Evolutionary conservation across 495 filamentous ascomycete genomes (phyloP), one percentile per base, ranked within the genome.

Genomic region (Immersiella caudata): DNA sequence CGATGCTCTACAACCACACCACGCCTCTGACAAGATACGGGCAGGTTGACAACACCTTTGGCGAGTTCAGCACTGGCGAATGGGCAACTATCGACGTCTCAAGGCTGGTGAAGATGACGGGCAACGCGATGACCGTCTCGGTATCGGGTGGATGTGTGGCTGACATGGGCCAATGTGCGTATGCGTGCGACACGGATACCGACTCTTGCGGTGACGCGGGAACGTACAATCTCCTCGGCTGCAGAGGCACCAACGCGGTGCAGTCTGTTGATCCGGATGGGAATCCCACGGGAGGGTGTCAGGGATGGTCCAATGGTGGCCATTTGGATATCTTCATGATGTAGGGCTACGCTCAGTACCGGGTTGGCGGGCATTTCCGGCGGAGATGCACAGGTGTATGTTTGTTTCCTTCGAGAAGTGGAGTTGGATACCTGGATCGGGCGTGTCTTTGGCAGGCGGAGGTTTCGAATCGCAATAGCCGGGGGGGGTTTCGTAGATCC

Each of bases 91-190:
- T 76, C 26, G 78, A 82, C 64, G 70, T 82, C 29, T 76, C 74
- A 14, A 64, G 77, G 24, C 67, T 80, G 33, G 74, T 79, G 59
- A 78, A 79, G 62, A 80, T 82, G 79, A 56, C 62, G 26, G 79
- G 79, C 16, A 60, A 75, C 61, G 21, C 56, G 35, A 78, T 82
- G 74, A 69, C 64, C 16, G 61, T 74, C 8, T 11, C 26, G 29
- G 69, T 70, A 0, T 49, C 33, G 29, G 52, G 36, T 56, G 65
- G 65, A 3, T 76, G 74, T 36, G 50, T 74, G 18, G 66, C 68
- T 6, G 67, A 74, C 12, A 67, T 76, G 68, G 54, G 26, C 5
- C 58, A 51, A 18, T 76, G 74, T 50, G 72, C 63, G 6, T 76
- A 73, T 36, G 33, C 9, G 26, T 76, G 74, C 51, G 33, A 33